Evolutionary conservation across 2,329 filamentous ascomycete species (phyloP).

Genomic region (Colletotrichum eremochloae): DNA sequence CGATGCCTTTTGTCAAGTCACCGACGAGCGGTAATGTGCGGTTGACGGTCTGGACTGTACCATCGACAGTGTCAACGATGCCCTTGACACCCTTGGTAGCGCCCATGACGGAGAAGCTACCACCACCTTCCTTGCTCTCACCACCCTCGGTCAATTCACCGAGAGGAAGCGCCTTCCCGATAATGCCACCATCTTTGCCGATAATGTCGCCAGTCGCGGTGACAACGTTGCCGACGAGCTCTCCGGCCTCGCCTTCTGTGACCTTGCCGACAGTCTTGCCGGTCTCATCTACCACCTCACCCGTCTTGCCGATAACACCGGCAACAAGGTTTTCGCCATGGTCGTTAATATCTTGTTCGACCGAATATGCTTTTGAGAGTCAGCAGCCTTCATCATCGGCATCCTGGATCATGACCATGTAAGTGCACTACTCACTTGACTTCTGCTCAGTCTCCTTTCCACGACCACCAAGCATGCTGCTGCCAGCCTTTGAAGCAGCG

Average conservation of each 20-base stretch:
- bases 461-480: conserved; percentile 47
- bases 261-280: conserved; percentile 60
- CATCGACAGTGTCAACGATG: conserved; percentile 42
- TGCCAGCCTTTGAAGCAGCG: conserved; percentile 40
- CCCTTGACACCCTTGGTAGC: conserved; percentile 48
- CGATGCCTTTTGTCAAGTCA: conserved; percentile 41
- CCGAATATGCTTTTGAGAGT: conserved; percentile 30
- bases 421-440: conserved; percentile 48
- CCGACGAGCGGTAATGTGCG: conserved; percentile 41
- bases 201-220: conserved; percentile 53
- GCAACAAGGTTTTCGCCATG: conserved; percentile 54
- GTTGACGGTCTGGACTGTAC: conserved; percentile 46
- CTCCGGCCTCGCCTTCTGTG: conserved; percentile 55
- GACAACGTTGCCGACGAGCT: conserved; percentile 58
- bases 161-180: conserved; percentile 56
- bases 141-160: conserved; percentile 57
- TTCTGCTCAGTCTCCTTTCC: conserved; percentile 50
- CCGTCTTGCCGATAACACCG: conserved; percentile 59
- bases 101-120: conserved; percentile 48
- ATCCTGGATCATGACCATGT: neutral
- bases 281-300: conserved; percentile 59
- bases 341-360: conserved; percentile 43
- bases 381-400: neutral
- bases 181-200: conserved; percentile 55
- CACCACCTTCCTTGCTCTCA: conserved; percentile 49